These are phyloP conservation scores for Nectriaceae sp. DNA, from an alignment of 2,329 filamentous ascomycete genomes.

Conservation along the genomic window DNA sequence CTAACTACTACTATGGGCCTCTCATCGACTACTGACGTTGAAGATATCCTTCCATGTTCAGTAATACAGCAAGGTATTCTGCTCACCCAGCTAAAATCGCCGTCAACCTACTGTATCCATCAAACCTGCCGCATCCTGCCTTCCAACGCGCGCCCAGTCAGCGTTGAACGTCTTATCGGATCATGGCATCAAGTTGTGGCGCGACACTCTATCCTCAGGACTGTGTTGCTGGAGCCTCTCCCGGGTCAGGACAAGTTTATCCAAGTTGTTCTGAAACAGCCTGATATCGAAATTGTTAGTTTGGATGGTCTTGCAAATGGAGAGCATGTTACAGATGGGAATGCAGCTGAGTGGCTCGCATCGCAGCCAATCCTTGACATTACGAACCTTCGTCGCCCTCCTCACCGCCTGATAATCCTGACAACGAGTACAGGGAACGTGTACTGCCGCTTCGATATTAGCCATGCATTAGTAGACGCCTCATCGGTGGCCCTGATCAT, in stretches of 20 bases:
- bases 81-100: constrained; percentile 14
- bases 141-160: constrained; percentile 4
- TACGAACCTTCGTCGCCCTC: constrained; percentile 1
- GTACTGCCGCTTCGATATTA: constrained; percentile 19
- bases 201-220: constrained; percentile 25
- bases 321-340: background rate
- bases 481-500: constrained; percentile 22
- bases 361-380: background rate
- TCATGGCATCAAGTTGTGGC: constrained; percentile 22
- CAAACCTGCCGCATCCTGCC: constrained; percentile 2
- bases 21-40: constrained; percentile 8
- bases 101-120: constrained; percentile 3
- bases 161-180: constrained; percentile 10
- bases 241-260: constrained; percentile 10
- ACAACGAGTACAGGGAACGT: background rate
- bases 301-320: constrained; percentile 4
- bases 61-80: constrained; percentile 24
- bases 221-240: constrained; percentile 16
- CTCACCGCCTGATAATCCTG: constrained; percentile 18
- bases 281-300: background rate
- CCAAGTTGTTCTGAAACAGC: constrained; percentile 21
- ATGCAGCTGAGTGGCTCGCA: background rate
- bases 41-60: constrained; percentile 22
- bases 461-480: constrained; percentile 21
- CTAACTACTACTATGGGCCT: constrained; percentile 6